Evolutionary conservation across 192 early-diverging fungal species (phyloP).

Genomic region (Rhizophagus sp.): DNA sequence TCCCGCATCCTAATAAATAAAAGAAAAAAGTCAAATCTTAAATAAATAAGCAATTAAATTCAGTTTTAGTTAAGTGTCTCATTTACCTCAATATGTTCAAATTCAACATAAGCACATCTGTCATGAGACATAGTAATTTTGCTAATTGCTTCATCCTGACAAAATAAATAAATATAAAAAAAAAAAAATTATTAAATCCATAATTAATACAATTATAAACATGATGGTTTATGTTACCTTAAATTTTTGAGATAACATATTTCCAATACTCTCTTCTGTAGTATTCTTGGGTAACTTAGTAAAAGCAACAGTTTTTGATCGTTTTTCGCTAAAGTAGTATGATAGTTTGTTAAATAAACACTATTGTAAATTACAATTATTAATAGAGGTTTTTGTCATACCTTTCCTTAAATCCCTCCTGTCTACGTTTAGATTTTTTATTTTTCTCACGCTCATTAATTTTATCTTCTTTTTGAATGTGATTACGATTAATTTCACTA

Average conservation of each 20-base stretch:
- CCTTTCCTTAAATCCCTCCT: background rate
- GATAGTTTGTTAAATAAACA: background rate
- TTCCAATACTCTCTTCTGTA: background rate
- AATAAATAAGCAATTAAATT: background rate
- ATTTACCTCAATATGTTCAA: background rate
- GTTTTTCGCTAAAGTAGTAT: background rate
- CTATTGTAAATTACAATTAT: background rate
- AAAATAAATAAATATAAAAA: too few species aligned
- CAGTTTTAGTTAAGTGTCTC: background rate
- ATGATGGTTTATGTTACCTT: background rate
- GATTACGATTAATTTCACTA: background rate
- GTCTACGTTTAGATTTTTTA: background rate
- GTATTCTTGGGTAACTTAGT: background rate
- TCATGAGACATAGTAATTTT: background rate
- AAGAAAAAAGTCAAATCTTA: background rate
- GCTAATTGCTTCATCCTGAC: background rate
- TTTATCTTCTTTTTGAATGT: background rate
- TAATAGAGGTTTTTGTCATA: background rate
- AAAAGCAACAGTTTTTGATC: background rate
- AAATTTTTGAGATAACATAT: background rate
- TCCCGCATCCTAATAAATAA: background rate
- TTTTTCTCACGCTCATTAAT: background rate
- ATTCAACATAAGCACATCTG: background rate
- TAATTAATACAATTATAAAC: background rate
- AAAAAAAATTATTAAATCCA: background rate